Evolutionary conservation across 2,329 filamentous ascomycete genomes (phyloP).

Genomic region (Diatrype stigma): DNA sequence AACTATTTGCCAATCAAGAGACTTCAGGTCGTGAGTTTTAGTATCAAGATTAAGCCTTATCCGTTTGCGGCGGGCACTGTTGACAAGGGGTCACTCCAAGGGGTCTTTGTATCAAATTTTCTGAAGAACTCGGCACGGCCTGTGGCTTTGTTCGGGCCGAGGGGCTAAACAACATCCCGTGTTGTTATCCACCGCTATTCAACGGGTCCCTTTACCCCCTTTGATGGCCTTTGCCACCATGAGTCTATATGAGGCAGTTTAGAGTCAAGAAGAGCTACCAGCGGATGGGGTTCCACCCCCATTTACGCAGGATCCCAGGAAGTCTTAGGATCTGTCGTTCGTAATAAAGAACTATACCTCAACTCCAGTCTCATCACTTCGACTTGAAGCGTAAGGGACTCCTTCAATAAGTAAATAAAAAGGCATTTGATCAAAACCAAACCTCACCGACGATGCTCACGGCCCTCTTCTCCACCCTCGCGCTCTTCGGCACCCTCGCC

Average conservation of each 20-base stretch:
- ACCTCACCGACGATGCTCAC: background rate
- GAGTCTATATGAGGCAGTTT: background rate
- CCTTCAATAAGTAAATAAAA: too few species aligned
- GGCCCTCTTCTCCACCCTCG: background rate
- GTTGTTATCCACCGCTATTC: background rate
- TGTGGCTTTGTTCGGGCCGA: constrained; percentile 1
- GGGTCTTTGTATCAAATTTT: background rate
- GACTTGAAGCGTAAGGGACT: background rate
- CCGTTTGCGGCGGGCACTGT: background rate
- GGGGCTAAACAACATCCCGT: background rate
- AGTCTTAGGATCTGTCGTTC: background rate
- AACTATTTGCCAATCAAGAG: background rate
- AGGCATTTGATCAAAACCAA: background rate
- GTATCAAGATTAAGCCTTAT: background rate
- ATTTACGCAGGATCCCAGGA: background rate
- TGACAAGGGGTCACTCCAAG: background rate
- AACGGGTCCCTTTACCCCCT: too few species aligned
- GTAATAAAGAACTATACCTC: too few species aligned
- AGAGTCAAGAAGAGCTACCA: background rate
- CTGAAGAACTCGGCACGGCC: background rate
- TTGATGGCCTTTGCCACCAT: background rate
- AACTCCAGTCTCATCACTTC: too few species aligned
- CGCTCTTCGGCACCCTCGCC: background rate
- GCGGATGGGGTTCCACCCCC: background rate
- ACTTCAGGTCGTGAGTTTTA: background rate